phyloP scores from a whole-genome alignment of 2,329 filamentous ascomycete genomes.

The Seiridium cupressi region DNA sequence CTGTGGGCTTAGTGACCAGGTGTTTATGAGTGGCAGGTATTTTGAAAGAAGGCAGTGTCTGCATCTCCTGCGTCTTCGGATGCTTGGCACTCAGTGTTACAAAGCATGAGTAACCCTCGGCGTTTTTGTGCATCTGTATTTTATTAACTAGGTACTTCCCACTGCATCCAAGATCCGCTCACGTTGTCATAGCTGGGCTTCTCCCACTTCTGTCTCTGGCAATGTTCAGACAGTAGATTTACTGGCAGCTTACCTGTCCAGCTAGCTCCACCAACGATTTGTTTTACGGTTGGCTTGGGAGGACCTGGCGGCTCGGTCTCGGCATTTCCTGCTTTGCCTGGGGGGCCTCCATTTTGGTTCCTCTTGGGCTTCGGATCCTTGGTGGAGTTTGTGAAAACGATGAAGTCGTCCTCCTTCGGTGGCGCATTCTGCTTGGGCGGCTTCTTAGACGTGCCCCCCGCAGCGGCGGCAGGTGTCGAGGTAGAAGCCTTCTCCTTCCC shows the following conservation, averaged over 20 bases:
- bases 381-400: conserved; percentile 57
- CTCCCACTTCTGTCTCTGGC: conserved; percentile 93
- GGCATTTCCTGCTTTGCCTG: conserved; percentile 20
- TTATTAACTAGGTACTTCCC: conserved; percentile 21
- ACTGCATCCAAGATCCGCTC: conserved; percentile 22
- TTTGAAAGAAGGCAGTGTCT: conserved; percentile 76
- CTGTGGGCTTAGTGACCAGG: conserved; percentile 71
- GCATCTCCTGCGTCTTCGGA: conserved; percentile 77
- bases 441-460: conserved; percentile 28
- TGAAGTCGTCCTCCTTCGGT: conserved; percentile 49
- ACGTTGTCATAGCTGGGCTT: conserved; percentile 88
- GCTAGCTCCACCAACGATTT: conserved; percentile 88
- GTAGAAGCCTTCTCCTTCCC: conserved; percentile 48
- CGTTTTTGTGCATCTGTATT: conserved; percentile 54
- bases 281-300: conserved; percentile 65
- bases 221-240: conserved; percentile 90
- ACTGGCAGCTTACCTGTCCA: conserved; percentile 98
- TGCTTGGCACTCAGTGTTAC: conserved; percentile 77
- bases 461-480: conserved; percentile 29
- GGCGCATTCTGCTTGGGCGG: conserved; percentile 29
- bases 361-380: conserved; percentile 49
- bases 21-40: conserved; percentile 75
- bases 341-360: conserved; percentile 21
- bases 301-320: conserved; percentile 38
- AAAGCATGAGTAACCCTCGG: conserved; percentile 74